Conservation (phyloP, 2,329 filamentous ascomycete genomes). For the Diaporthe australafricana region DNA sequence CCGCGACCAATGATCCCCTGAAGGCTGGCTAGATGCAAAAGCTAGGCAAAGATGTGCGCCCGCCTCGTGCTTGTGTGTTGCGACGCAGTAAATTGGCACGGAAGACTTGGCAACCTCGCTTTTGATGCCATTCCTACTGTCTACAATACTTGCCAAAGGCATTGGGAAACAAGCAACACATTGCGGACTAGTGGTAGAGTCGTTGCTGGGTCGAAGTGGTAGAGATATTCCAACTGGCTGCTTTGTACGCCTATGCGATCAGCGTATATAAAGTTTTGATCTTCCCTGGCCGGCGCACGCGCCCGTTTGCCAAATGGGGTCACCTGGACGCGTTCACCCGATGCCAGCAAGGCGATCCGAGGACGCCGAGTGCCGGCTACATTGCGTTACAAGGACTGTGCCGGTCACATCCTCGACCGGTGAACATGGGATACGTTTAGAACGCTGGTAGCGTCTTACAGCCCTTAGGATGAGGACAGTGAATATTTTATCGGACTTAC, state of each 20-base stretch:
- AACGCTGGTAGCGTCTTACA: not conserved
- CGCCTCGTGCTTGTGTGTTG: not conserved
- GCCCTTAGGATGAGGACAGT: not conserved
- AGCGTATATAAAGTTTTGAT: not conserved
- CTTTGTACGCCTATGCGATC: not conserved
- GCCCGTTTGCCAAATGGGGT: not conserved
- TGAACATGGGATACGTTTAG: not conserved
- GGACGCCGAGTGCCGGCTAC: not conserved
- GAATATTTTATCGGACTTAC: no score
- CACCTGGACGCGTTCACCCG: not conserved
- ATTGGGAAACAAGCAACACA: not conserved
- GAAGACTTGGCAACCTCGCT: conserved; percentile 3
- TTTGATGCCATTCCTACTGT: not conserved
- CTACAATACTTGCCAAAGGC: not conserved
- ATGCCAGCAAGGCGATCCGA: not conserved
- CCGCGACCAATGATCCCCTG: not conserved
- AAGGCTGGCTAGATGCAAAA: not conserved
- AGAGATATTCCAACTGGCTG: no score
- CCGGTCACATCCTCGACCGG: not conserved
- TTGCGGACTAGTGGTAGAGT: not conserved
- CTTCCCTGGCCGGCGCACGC: not conserved
- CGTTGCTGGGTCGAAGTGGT: not conserved
- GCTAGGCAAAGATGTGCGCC: conserved; percentile 16
- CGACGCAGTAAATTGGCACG: conserved; percentile 5
- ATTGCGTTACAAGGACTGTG: not conserved